phyloP scores from a whole-genome alignment of 2,329 filamentous ascomycete species.

The Endocalyx cinctus region DNA sequence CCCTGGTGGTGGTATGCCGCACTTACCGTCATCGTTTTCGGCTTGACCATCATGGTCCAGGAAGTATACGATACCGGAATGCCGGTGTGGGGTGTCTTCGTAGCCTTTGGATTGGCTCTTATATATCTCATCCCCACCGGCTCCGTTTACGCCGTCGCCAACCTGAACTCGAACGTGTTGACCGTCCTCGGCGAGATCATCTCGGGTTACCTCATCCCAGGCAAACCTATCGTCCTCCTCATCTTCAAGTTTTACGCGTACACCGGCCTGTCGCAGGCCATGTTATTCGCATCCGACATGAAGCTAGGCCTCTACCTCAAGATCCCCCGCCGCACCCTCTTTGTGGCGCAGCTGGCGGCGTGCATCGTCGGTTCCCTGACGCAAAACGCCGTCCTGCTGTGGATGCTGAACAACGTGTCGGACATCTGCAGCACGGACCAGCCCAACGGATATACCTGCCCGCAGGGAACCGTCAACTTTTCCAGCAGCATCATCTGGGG shows the following conservation, averaged over 20 bases:
- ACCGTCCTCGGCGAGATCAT: slow-evolving; percentile 45
- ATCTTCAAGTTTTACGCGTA: slow-evolving; percentile 38
- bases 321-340: slow-evolving; percentile 41
- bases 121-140: slow-evolving; percentile 43
- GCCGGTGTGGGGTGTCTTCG: slow-evolving; percentile 39
- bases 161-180: slow-evolving; percentile 43
- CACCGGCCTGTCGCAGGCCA: slow-evolving; percentile 36
- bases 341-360: slow-evolving; percentile 42
- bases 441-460: slow-evolving; percentile 43
- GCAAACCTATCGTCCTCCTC: slow-evolving; percentile 42
- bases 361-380: slow-evolving; percentile 42
- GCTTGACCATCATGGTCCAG: slow-evolving; percentile 20
- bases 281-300: slow-evolving; percentile 44
- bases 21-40: slow-evolving; percentile 27
- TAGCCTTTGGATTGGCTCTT: slow-evolving; percentile 38
- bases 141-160: slow-evolving; percentile 43
- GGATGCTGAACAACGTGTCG: slow-evolving; percentile 32
- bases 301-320: slow-evolving; percentile 49
- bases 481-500: slow-evolving; percentile 47
- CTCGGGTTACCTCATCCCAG: slow-evolving; percentile 42
- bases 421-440: slow-evolving; percentile 37
- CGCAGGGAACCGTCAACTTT: slow-evolving; percentile 42
- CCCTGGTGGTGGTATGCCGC: slow-evolving; percentile 42
- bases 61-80: slow-evolving; percentile 36
- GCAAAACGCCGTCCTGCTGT: slow-evolving; percentile 32